Conservation (phyloP, 208 protist genomes). For the Leishmania tropica region DNA sequence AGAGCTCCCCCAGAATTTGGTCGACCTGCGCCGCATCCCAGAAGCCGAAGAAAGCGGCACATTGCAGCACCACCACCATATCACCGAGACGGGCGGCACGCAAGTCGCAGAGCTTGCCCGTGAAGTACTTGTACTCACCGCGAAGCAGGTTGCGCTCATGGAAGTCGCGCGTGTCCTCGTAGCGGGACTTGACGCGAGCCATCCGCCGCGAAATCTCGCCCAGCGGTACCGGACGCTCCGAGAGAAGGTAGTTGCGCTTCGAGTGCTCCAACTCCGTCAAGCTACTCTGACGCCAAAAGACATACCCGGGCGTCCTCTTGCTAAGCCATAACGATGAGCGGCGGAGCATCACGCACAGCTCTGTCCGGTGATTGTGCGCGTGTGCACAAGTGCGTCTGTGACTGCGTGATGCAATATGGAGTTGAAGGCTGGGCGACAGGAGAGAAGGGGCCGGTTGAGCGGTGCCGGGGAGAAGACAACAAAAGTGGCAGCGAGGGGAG, state of each 20-base stretch:
- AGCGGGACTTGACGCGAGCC: conserved; percentile 76
- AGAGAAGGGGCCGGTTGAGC: conserved; percentile 3
- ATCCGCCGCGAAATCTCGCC: conserved; percentile 87
- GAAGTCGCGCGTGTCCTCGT: conserved; percentile 75
- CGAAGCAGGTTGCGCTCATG: conserved; percentile 86
- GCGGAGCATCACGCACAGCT: conserved; percentile 41
- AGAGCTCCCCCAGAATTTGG: conserved; percentile 64
- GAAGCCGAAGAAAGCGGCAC: conserved; percentile 88
- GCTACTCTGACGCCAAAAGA: conserved; percentile 88
- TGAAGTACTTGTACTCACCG: conserved; percentile 95
- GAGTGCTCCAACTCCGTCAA: conserved; percentile 77
- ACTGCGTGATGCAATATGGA: not conserved
- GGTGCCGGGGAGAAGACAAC: not conserved
- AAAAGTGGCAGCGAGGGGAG: not conserved
- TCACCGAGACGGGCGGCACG: conserved; percentile 63
- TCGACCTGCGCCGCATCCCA: conserved; percentile 87
- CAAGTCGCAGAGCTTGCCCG: conserved; percentile 87
- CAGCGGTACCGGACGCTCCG: conserved; percentile 72
- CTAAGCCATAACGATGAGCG: conserved; percentile 18
- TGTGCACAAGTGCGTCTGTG: not conserved
- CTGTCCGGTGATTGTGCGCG: not conserved
- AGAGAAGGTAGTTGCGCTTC: conserved; percentile 78
- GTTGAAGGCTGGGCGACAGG: not conserved
- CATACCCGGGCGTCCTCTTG: conserved; percentile 87
- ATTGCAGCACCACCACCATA: conserved; percentile 83